These are phyloP conservation scores for Trypanosoma platydactyli DNA, from an alignment of 208 protist genomes.

Conservation along the genomic window DNA sequence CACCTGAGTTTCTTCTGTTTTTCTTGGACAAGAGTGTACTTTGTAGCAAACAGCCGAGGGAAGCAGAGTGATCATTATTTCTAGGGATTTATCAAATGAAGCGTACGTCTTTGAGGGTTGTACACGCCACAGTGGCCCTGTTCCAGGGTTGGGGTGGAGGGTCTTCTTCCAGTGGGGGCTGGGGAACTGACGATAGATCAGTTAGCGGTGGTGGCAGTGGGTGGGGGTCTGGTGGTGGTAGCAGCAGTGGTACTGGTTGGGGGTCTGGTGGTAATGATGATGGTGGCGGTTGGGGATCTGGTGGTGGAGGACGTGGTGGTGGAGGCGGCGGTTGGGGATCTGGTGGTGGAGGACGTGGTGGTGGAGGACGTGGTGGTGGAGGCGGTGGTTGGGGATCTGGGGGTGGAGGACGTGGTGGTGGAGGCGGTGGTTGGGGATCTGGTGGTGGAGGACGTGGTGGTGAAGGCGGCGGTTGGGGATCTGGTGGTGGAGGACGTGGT, in stretches of 20 bases:
- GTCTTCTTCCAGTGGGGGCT: slow-evolving; percentile 30
- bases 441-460: slow-evolving; percentile 20
- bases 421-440: slow-evolving; percentile 31
- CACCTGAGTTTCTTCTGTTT: too few relatives aligned
- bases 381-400: slow-evolving; percentile 25
- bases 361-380: slow-evolving; percentile 10
- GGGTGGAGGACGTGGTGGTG: slow-evolving; percentile 5
- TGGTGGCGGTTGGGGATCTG: slow-evolving; percentile 21
- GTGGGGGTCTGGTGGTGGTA: slow-evolving; percentile 14
- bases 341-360: slow-evolving; percentile 15
- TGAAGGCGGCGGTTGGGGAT: slow-evolving; percentile 29
- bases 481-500: slow-evolving; percentile 16
- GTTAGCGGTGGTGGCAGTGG: slow-evolving; percentile 14
- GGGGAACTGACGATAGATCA: slow-evolving; percentile 30
- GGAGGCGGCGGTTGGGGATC: slow-evolving; percentile 23
- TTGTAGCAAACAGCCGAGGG: not conserved
- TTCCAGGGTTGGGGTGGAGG: slow-evolving; percentile 68
- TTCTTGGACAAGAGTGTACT: too few relatives aligned
- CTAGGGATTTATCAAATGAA: slow-evolving; percentile 37
- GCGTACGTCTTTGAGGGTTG: slow-evolving; percentile 36
- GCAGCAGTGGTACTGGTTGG: slow-evolving; percentile 14
- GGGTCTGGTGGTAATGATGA: slow-evolving; percentile 24
- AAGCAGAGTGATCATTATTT: slow-evolving; percentile 7
- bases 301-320: slow-evolving; percentile 2
- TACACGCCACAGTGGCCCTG: slow-evolving; percentile 33